These are phyloP conservation scores for Venustampulla echinocandica DNA, from an alignment of 495 filamentous ascomycete species.

Conservation along the genomic window DNA sequence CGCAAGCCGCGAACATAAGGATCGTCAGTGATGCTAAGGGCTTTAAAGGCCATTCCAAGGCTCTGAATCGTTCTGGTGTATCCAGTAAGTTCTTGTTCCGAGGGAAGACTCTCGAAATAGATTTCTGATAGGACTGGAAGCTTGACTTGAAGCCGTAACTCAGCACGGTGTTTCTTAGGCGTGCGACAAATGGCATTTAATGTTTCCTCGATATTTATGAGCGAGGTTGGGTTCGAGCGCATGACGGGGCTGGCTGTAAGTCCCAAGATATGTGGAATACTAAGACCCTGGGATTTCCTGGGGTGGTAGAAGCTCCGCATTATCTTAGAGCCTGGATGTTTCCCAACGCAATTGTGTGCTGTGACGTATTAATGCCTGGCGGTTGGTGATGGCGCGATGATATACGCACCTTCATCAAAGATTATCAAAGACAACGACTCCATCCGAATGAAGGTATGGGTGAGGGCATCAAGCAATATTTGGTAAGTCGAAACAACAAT, in stretches of 20 bases:
- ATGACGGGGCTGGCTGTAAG: constrained; percentile 80
- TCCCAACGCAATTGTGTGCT: constrained; percentile 63
- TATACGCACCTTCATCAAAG: constrained; percentile 74
- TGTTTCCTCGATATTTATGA: constrained; percentile 61
- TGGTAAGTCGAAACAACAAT: constrained; percentile 73
- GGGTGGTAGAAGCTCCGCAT: constrained; percentile 71
- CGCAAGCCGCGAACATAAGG: constrained; percentile 55
- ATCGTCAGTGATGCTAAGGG: constrained; percentile 57
- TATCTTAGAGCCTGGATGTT: constrained; percentile 63
- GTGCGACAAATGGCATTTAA: constrained; percentile 65
- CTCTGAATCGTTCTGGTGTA: constrained; percentile 27
- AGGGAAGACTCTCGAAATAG: constrained; percentile 29
- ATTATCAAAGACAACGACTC: constrained; percentile 59
- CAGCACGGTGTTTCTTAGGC: constrained; percentile 61
- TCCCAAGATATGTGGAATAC: constrained; percentile 67
- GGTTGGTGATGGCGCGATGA: not conserved
- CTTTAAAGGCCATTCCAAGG: constrained; percentile 28
- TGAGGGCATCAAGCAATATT: constrained; percentile 68
- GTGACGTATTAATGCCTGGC: not conserved
- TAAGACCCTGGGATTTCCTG: constrained; percentile 25
- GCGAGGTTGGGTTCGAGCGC: constrained; percentile 38
- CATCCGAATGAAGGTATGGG: constrained; percentile 72
- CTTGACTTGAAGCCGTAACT: constrained; percentile 60
- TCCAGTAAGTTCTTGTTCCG: not conserved
- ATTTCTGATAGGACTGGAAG: constrained; percentile 52